phyloP scores from a whole-genome alignment of 371 early-diverging fungal genomes.

The Mucor sp. region DNA sequence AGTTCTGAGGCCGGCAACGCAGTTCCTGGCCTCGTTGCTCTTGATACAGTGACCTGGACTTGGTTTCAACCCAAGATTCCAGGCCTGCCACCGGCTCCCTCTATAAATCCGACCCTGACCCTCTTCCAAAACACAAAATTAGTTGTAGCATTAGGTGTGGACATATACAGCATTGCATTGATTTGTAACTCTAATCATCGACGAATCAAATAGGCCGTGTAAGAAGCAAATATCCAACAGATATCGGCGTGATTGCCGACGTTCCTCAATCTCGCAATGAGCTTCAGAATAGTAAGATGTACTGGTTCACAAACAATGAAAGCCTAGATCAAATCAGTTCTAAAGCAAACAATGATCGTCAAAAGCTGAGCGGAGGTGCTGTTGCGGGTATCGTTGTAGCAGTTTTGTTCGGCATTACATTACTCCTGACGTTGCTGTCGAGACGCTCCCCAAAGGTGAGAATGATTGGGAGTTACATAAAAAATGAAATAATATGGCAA shows the following conservation, averaged over 20 bases:
- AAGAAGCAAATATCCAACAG: neutral
- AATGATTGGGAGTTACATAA: constrained; percentile 9
- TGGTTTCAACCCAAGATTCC: neutral
- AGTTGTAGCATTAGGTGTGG: neutral
- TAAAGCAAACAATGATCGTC: neutral
- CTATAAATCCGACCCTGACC: neutral
- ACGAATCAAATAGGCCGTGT: too few relatives aligned
- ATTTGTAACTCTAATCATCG: too few relatives aligned
- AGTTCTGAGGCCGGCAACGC: too few relatives aligned
- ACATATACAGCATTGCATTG: too few relatives aligned
- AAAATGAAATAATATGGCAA: constrained; percentile 34
- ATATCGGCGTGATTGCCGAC: constrained; percentile 18
- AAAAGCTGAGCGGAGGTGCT: constrained; percentile 13
- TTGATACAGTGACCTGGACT: neutral
- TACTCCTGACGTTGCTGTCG: constrained; percentile 17
- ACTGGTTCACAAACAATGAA: constrained; percentile 6
- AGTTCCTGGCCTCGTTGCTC: neutral
- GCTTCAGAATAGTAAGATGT: neutral
- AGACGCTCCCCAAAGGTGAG: constrained; percentile 8
- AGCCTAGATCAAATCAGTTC: neutral
- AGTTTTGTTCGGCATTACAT: neutral
- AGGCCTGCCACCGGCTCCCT: neutral
- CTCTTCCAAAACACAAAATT: neutral
- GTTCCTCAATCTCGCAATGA: constrained; percentile 2
- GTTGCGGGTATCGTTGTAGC: constrained; percentile 23